phyloP scores from a whole-genome alignment of 257 asterid species.

The Salvia miltiorrhiza region DNA sequence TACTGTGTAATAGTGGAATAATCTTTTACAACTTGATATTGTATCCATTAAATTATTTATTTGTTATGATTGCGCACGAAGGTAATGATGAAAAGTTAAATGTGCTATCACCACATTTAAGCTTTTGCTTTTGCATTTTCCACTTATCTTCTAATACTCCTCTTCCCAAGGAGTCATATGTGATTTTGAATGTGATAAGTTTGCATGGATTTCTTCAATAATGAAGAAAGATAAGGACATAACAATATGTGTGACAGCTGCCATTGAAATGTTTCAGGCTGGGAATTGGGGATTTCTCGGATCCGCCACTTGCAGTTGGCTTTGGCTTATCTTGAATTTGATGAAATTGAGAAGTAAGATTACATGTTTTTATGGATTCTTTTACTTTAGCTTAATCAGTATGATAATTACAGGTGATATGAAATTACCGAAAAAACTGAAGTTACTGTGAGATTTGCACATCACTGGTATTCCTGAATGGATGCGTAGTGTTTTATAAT shows the following conservation, averaged over 20 bases:
- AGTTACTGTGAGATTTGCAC: background rate
- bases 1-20: background rate
- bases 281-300: constrained; percentile 75
- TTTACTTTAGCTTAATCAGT: constrained; percentile 3
- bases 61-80: background rate
- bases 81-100: constrained; percentile 19
- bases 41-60: background rate
- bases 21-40: constrained; percentile 11
- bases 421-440: constrained; percentile 5
- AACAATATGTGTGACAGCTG: constrained; percentile 22
- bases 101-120: constrained; percentile 6
- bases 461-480: constrained; percentile 5
- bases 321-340: constrained; percentile 76
- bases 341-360: constrained; percentile 77
- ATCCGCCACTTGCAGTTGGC: constrained; percentile 89
- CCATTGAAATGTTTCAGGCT: constrained; percentile 47
- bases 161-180: constrained; percentile 11
- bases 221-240: constrained; percentile 10
- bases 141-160: constrained; percentile 2
- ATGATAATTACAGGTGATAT: constrained; percentile 1
- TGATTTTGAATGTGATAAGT: constrained; percentile 9
- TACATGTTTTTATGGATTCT: background rate
- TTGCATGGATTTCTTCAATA: constrained; percentile 16
- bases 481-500: constrained; percentile 7
- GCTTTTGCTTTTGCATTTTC: constrained; percentile 2